Base-by-base conservation (phyloP, 306 rosid genomes). In the Arachis stenosperma region DNA sequence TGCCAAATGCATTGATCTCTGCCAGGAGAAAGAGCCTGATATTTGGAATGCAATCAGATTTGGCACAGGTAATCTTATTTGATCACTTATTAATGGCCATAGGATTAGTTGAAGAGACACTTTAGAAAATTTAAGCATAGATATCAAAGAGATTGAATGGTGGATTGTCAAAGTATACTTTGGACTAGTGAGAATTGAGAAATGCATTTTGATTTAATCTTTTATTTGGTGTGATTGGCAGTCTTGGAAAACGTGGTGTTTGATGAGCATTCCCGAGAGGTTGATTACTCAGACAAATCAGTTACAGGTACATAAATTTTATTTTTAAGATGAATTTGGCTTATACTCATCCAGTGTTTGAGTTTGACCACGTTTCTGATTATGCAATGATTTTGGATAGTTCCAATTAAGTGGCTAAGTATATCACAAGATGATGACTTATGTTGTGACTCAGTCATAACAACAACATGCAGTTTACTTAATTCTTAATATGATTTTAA, bases 31-130 rank as follows among this genome's bases (percentile, higher is more conserved):
- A 61, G 98, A 92, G 50, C 98, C 97, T 9, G 96, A 92, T 78
- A 92, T 92, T 48, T 92, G 92, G 91, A 92, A 90, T 65, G 96
- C 98, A 6, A 90, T 92, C 82, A 87, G 82, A 80, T 92, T 93
- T 77, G 98, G 97, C 36, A 89, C 98, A 46, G 95, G 97, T 90
- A 85, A 47, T 36, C 8, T 66, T 67, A 75, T 71, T 14, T 17
- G 33, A 70, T 69, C 14, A 8, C 17, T 66, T 42, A 3, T 63
- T 48, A 3, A 47, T 47, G 37, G 37, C 37, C 37, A 33, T 33
- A 33, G 3, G 37, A 33, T 33, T 33, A 33, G 37, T 33, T 33
- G 37, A 33, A 33, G 37, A 33, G 37, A 33, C 37, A 33, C 37
- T 33, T 33, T 33, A 33, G 4, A 33, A 33, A 33, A 33, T 33